phyloP scores from a whole-genome alignment of 352 stramenopile genomes.

The Phytophthora brassicae region DNA sequence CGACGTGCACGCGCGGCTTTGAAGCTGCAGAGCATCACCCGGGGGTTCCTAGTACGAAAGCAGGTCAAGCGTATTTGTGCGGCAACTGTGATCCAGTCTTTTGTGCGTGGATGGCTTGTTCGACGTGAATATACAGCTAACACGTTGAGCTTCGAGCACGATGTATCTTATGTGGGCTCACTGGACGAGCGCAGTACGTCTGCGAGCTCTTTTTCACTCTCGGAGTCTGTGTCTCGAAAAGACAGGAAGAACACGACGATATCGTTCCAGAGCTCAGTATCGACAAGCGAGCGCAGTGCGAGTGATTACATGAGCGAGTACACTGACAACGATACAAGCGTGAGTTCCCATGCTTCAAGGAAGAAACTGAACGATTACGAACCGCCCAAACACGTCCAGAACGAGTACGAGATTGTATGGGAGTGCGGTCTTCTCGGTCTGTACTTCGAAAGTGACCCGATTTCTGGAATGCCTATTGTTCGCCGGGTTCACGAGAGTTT shows the following conservation, averaged over 20 bases:
- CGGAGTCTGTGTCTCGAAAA: constrained; percentile 50
- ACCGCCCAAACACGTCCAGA: constrained; percentile 62
- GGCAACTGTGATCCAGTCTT: constrained; percentile 70
- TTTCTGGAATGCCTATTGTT: constrained; percentile 84
- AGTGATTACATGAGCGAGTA: constrained; percentile 42
- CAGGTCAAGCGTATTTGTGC: constrained; percentile 46
- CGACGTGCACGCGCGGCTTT: constrained; percentile 45
- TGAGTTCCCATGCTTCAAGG: constrained; percentile 50
- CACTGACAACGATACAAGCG: constrained; percentile 51
- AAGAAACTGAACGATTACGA: constrained; percentile 68
- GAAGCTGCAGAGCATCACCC: constrained; percentile 50
- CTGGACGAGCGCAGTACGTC: constrained; percentile 51
- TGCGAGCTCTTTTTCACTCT: constrained; percentile 52
- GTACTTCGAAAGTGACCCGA: constrained; percentile 83
- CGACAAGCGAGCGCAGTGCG: constrained; percentile 56
- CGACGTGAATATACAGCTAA: constrained; percentile 76
- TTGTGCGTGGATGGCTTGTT: constrained; percentile 81
- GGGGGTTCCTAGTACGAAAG: constrained; percentile 49
- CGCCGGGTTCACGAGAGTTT: constrained; percentile 85
- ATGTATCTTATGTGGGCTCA: constrained; percentile 76
- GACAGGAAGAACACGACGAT: constrained; percentile 53
- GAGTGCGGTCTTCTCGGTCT: constrained; percentile 79
- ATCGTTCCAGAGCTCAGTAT: constrained; percentile 53
- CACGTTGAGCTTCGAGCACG: constrained; percentile 76
- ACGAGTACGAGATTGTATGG: constrained; percentile 90